A percentile compares a stretch with the other conserved stretches of the same genome.
Evolutionary conservation across 352 stramenopile genomes (phyloP).

Genomic region (Globisporangium megalacanthum): DNA sequence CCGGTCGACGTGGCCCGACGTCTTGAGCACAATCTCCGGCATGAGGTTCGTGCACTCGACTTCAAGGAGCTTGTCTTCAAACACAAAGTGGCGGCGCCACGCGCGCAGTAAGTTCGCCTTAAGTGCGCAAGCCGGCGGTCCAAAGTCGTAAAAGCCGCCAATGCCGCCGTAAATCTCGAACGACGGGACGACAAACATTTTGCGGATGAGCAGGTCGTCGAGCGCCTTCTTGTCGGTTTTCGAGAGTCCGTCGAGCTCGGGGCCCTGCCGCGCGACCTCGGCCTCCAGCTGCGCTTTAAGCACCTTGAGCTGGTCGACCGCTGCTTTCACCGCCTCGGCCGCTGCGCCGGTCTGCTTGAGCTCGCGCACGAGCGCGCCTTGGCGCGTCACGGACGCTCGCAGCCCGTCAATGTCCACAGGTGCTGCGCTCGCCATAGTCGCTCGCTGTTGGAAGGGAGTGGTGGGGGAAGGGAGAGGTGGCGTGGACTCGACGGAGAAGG

Average conservation of each 20-base stretch:
- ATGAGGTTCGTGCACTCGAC: slow-evolving; percentile 99
- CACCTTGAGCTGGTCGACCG: slow-evolving; percentile 91
- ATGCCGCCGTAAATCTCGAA: slow-evolving; percentile 99
- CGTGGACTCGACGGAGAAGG: no score
- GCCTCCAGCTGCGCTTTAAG: slow-evolving; percentile 90
- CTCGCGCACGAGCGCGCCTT: slow-evolving; percentile 92
- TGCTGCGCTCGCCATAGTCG: slow-evolving; percentile 11
- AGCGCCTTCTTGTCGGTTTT: slow-evolving; percentile 89
- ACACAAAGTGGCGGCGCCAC: slow-evolving; percentile 98
- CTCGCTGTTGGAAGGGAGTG: neutral
- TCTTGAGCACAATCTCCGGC: slow-evolving; percentile 96
- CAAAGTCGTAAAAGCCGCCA: slow-evolving; percentile 98
- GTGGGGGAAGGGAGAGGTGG: neutral
- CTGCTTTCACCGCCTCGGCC: slow-evolving; percentile 83
- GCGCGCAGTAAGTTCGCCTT: slow-evolving; percentile 95
- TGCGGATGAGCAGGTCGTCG: slow-evolving; percentile 96
- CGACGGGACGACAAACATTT: slow-evolving; percentile 99
- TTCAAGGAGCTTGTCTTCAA: slow-evolving; percentile 98
- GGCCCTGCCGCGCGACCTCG: slow-evolving; percentile 68
- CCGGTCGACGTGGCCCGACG: slow-evolving; percentile 97
- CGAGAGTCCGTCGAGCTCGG: slow-evolving; percentile 52
- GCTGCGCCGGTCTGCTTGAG: slow-evolving; percentile 95
- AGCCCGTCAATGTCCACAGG: slow-evolving; percentile 92
- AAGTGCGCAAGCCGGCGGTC: slow-evolving; percentile 92
- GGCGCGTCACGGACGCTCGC: slow-evolving; percentile 93